Evolutionary conservation across 768 basidiomycete species (phyloP).

Genomic region (Flagelloscypha sp.): DNA sequence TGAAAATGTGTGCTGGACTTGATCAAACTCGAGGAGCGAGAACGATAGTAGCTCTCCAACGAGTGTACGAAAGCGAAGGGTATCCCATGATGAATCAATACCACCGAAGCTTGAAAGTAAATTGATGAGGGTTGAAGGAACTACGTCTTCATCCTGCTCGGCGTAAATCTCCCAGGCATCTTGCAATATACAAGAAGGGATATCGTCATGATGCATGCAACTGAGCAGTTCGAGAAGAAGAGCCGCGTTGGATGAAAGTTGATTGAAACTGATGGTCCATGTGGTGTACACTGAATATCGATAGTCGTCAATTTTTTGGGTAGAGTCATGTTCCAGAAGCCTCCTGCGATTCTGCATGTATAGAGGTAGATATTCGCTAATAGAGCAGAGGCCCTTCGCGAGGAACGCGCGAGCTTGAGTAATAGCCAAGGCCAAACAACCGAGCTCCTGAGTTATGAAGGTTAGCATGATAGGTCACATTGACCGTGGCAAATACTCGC

Average conservation of each 20-base stretch:
- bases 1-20: no score
- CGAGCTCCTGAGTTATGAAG: constrained; percentile 1
- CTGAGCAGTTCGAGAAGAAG: constrained; percentile 1
- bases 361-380: constrained; percentile 2
- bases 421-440: constrained; percentile 5
- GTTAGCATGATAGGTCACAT: background rate
- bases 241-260: background rate
- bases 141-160: no score
- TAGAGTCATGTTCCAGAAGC: constrained; percentile 2
- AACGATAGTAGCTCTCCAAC: no score
- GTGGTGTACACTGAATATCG: constrained; percentile 5
- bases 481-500: no score
- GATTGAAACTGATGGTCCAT: constrained; percentile 7
- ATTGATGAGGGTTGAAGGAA: no score
- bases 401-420: constrained; percentile 6
- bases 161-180: no score
- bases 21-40: no score
- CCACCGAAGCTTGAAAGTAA: no score
- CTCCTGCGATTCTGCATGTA: background rate
- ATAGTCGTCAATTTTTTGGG: constrained; percentile 5
- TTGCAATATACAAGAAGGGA: no score
- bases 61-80: no score
- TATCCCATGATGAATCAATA: no score
- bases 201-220: constrained; percentile 4
- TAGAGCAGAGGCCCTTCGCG: no score